A percentile compares a stretch with the other conserved stretches of the same genome.
These are phyloP conservation scores for Stachybotrys echinatus DNA, from an alignment of 2,329 filamentous ascomycete species.

Conservation along the genomic window DNA sequence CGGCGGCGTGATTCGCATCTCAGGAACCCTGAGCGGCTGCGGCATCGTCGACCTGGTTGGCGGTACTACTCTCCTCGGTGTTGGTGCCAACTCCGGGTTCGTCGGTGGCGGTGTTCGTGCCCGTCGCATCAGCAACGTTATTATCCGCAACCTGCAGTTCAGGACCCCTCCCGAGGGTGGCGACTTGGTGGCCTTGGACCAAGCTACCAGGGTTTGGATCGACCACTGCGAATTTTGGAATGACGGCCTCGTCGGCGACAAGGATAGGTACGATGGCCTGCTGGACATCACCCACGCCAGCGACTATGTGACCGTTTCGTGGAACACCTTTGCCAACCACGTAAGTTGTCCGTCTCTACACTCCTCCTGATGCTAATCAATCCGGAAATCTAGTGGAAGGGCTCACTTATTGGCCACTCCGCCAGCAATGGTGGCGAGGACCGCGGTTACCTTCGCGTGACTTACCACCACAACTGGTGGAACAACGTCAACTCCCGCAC, in stretches of 20 bases:
- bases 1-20: constrained; percentile 39
- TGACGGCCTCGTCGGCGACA: constrained; percentile 28
- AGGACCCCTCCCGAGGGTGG: constrained; percentile 38
- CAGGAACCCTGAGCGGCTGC: constrained; percentile 34
- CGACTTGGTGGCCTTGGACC: constrained; percentile 45
- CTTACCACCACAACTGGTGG: constrained; percentile 57
- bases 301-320: constrained; percentile 34
- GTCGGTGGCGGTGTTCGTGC: constrained; percentile 38
- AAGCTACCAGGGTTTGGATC: constrained; percentile 39
- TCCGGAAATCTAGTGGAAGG: constrained; percentile 32
- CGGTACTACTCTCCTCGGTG: constrained; percentile 46
- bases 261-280: constrained; percentile 34
- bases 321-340: constrained; percentile 36
- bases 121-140: constrained; percentile 44
- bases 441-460: constrained; percentile 50
- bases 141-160: constrained; percentile 50
- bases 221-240: constrained; percentile 34
- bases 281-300: constrained; percentile 35
- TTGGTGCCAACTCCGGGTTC: constrained; percentile 33
- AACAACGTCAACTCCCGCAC: constrained; percentile 53
- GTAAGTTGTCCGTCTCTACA: background rate
- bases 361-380: background rate
- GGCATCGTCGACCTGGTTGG: constrained; percentile 38
- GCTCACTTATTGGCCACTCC: constrained; percentile 53
- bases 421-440: constrained; percentile 53